These are phyloP conservation scores for Cutaneotrichosporon sp. DNA, from an alignment of 1,284 basidiomycete species.

Conservation along the genomic window DNA sequence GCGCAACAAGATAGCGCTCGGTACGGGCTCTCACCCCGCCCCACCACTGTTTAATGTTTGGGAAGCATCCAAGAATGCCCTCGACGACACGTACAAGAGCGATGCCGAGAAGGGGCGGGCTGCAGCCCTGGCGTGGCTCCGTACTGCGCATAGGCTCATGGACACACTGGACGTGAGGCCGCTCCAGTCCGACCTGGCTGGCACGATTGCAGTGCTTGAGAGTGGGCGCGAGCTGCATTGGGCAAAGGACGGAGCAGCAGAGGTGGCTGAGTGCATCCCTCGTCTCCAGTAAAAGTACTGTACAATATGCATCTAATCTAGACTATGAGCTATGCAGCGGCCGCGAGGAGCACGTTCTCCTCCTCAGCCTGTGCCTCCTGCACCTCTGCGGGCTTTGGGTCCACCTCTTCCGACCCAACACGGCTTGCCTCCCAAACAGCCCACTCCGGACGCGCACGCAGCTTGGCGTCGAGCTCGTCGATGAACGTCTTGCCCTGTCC, in stretches of 20 bases:
- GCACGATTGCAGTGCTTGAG: background rate
- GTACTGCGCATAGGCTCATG: background rate
- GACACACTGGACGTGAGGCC: background rate
- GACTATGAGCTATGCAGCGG: background rate
- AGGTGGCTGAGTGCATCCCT: background rate
- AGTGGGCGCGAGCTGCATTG: background rate
- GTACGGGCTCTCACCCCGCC: background rate
- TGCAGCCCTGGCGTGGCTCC: background rate
- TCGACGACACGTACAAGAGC: conserved; percentile 7
- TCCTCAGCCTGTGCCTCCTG: background rate
- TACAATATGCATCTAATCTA: conserved; percentile 5
- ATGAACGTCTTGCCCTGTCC: conserved; percentile 25
- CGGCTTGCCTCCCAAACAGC: conserved; percentile 9
- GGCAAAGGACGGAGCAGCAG: background rate
- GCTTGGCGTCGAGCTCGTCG: conserved; percentile 15
- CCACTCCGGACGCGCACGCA: conserved; percentile 20
- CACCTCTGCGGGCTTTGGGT: background rate
- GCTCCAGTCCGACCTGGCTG: background rate
- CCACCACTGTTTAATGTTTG: conserved; percentile 6
- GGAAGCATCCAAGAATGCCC: conserved; percentile 7
- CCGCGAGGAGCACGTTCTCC: background rate
- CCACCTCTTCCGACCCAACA: background rate
- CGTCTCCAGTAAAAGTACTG: conserved; percentile 3
- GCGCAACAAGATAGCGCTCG: conserved; percentile 23
- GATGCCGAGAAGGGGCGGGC: background rate